phyloP scores from a whole-genome alignment of 345 rosid species.

The Orychophragmus violaceus region DNA sequence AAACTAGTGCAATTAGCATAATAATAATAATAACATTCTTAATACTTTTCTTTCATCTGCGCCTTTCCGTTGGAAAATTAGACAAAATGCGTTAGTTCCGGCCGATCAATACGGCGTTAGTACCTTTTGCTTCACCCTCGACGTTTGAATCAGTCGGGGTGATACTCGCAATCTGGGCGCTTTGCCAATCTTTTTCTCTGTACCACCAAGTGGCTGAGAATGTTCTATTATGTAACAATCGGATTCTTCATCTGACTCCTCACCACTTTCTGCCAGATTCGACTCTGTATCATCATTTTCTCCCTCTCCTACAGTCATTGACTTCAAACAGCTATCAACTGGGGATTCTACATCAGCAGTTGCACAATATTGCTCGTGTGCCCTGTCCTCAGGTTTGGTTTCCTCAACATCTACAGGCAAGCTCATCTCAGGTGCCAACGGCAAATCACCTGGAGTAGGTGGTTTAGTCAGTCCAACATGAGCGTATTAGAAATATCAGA shows the following conservation, averaged over 20 bases:
- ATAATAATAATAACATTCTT: too few species aligned
- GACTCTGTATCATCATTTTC: not conserved
- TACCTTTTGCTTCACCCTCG: slow-evolving; percentile 4
- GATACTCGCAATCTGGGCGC: slow-evolving; percentile 7
- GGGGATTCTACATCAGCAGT: slow-evolving; percentile 27
- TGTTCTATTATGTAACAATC: not conserved
- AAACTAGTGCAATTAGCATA: slow-evolving; percentile 12
- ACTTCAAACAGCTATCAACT: slow-evolving; percentile 20
- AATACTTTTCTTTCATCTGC: slow-evolving; percentile 14
- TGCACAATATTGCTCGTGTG: slow-evolving; percentile 18
- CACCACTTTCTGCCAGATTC: slow-evolving; percentile 5
- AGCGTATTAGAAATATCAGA: not conserved
- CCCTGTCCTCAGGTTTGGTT: slow-evolving; percentile 10
- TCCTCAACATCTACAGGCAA: slow-evolving; percentile 5
- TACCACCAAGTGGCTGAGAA: not conserved
- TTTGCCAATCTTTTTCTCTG: slow-evolving; percentile 1
- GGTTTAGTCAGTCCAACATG: not conserved
- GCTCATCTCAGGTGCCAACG: slow-evolving; percentile 23
- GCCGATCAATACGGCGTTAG: not conserved
- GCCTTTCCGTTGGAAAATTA: not conserved
- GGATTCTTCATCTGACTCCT: not conserved
- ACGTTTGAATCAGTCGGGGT: slow-evolving; percentile 12
- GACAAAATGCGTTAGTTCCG: slow-evolving; percentile 7
- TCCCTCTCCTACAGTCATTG: not conserved
- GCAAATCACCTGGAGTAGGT: slow-evolving; percentile 28